Evolutionary conservation across 78 protist species (phyloP).

Genomic region (Guillardia theta): DNA sequence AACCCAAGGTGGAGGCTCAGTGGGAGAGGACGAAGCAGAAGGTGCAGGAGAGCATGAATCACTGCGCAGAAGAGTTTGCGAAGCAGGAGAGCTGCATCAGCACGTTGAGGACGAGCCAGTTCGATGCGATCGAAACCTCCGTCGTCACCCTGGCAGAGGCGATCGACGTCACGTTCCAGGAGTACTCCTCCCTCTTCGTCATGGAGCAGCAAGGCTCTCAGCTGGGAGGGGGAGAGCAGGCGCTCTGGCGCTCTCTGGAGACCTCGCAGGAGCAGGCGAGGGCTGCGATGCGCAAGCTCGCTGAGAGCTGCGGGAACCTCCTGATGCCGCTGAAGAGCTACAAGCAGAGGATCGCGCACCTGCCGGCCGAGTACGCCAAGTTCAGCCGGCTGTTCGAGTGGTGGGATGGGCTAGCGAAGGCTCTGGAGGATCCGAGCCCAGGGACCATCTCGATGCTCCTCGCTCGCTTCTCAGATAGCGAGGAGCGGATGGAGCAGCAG

Average conservation of each 20-base stretch:
- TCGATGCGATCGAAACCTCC: no score
- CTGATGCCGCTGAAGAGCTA: neutral
- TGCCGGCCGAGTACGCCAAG: neutral
- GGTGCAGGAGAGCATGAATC: neutral
- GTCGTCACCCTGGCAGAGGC: no score
- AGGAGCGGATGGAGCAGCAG: no score
- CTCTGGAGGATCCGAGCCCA: neutral
- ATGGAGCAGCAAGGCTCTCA: no score
- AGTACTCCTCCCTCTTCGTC: no score
- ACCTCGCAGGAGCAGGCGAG: neutral
- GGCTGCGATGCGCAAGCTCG: no score
- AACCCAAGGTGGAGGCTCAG: neutral
- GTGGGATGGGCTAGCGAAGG: neutral
- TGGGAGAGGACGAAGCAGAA: neutral
- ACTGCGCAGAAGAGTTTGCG: no score
- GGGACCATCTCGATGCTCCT: neutral
- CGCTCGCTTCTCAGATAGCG: neutral
- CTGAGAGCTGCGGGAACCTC: no score
- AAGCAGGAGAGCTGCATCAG: no score
- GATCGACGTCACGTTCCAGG: no score
- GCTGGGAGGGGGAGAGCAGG: neutral
- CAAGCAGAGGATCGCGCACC: neutral
- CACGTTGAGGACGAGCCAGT: no score
- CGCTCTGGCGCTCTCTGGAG: neutral
- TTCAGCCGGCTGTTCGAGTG: neutral